Evolutionary conservation across 2,329 filamentous ascomycete genomes (phyloP).

Genomic region (Penicillium hordei): DNA sequence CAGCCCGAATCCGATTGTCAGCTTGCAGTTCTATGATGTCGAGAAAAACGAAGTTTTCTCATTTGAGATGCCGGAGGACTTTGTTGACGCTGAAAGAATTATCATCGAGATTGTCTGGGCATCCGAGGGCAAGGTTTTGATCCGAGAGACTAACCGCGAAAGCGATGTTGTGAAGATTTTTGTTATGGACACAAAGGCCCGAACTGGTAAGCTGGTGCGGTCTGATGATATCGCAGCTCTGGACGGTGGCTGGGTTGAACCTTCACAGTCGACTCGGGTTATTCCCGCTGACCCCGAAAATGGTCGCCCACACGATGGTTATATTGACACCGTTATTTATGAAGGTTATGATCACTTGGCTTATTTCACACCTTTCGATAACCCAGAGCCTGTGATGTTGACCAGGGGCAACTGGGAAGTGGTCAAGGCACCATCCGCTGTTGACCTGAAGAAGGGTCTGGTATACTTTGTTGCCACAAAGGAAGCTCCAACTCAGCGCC

Average conservation of each 20-base stretch:
- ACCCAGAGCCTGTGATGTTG: slow-evolving; percentile 75
- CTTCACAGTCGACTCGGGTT: slow-evolving; percentile 79
- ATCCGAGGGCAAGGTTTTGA: slow-evolving; percentile 71
- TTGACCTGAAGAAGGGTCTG: slow-evolving; percentile 80
- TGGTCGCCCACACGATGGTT: slow-evolving; percentile 78
- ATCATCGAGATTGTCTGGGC: slow-evolving; percentile 95
- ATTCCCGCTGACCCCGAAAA: slow-evolving; percentile 79
- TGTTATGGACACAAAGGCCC: slow-evolving; percentile 72
- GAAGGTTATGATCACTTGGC: slow-evolving; percentile 87
- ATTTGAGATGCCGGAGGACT: slow-evolving; percentile 74
- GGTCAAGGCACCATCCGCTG: slow-evolving; percentile 74
- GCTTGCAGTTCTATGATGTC: slow-evolving; percentile 85
- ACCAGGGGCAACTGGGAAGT: slow-evolving; percentile 94
- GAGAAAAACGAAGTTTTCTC: slow-evolving; percentile 73
- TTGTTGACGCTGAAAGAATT: slow-evolving; percentile 76
- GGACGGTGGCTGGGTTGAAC: slow-evolving; percentile 98
- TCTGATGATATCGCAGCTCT: slow-evolving; percentile 75
- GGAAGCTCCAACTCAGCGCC: slow-evolving; percentile 82
- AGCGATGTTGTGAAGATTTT: slow-evolving; percentile 88
- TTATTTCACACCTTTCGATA: slow-evolving; percentile 88
- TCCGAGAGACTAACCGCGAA: slow-evolving; percentile 91
- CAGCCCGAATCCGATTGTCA: slow-evolving; percentile 86
- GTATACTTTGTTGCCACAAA: slow-evolving; percentile 91
- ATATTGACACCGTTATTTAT: slow-evolving; percentile 86
- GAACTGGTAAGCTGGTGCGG: slow-evolving; percentile 75